Conservation (phyloP, 73 alveolate species). For the Blepharisma stoltei region DNA sequence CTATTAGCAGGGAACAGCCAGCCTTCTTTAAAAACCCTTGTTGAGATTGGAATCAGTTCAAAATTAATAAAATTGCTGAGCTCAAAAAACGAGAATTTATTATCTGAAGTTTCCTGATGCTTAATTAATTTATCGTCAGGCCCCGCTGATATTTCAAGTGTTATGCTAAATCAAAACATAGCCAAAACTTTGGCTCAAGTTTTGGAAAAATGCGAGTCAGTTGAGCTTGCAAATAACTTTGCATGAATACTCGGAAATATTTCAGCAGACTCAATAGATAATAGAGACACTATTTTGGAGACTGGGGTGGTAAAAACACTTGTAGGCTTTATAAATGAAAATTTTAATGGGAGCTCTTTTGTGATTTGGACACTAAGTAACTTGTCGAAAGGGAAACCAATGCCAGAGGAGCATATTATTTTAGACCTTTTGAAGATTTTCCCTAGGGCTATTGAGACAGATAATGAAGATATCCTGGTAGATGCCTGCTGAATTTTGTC, state of each 20-base stretch:
- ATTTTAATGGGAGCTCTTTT: not conserved
- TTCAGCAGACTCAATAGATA: constrained; percentile 67
- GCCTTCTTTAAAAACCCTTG: constrained; percentile 79
- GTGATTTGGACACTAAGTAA: constrained; percentile 88
- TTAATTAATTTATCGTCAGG: constrained; percentile 86
- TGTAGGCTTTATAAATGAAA: constrained; percentile 42
- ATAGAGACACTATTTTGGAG: constrained; percentile 54
- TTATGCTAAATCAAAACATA: constrained; percentile 59
- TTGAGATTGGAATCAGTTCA: constrained; percentile 73
- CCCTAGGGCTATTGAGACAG: not conserved
- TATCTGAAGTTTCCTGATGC: constrained; percentile 86
- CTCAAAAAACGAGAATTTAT: constrained; percentile 58
- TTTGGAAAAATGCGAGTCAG: constrained; percentile 51
- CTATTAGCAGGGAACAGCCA: constrained; percentile 57
- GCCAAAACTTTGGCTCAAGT: constrained; percentile 55
- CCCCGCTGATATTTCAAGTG: constrained; percentile 63
- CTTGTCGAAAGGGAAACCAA: constrained; percentile 90
- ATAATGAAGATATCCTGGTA: constrained; percentile 76
- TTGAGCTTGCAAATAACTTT: constrained; percentile 67
- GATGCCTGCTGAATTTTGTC: constrained; percentile 88
- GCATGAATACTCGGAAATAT: constrained; percentile 84
- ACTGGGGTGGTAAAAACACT: constrained; percentile 63
- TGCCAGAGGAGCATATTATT: constrained; percentile 53
- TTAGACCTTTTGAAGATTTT: no score
- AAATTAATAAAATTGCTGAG: constrained; percentile 57